Conservation (phyloP, 495 filamentous ascomycete species). For the Xylaria longipes region DNA sequence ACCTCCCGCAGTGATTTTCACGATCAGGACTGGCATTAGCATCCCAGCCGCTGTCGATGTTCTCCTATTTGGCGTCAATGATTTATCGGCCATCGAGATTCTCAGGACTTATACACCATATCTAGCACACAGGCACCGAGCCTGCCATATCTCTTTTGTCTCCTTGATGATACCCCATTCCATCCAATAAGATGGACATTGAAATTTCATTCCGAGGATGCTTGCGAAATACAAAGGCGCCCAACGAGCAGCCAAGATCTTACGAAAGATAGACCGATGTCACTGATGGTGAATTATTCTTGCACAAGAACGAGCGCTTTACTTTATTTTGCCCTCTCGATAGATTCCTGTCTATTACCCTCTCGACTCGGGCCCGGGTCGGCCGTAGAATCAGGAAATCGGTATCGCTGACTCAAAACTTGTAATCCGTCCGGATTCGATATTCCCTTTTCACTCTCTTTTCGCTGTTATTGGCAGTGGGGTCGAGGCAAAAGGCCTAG, state of each 20-base stretch:
- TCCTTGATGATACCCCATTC: constrained; percentile 18
- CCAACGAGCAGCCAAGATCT: background rate
- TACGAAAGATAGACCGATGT: background rate
- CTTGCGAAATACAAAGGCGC: background rate
- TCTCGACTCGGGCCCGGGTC: background rate
- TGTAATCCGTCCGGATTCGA: background rate
- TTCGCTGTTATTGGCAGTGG: background rate
- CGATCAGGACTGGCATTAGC: background rate
- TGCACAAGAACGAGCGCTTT: background rate
- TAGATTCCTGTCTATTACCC: background rate
- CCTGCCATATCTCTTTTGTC: constrained; percentile 14
- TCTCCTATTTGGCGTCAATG: background rate
- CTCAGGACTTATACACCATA: background rate
- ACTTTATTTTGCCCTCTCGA: background rate
- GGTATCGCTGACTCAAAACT: background rate
- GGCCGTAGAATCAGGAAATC: background rate
- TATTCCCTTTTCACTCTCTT: background rate
- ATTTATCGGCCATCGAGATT: background rate
- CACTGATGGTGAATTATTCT: background rate
- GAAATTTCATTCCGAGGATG: background rate
- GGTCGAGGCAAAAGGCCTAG: background rate
- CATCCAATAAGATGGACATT: background rate
- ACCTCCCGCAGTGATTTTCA: too few relatives aligned
- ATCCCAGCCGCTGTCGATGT: background rate
- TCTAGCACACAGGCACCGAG: constrained; percentile 11